A percentile compares a stretch with the other conserved stretches of the same genome.
Evolutionary conservation across 495 filamentous ascomycete genomes (phyloP).

Genomic region (Extremus antarcticus): DNA sequence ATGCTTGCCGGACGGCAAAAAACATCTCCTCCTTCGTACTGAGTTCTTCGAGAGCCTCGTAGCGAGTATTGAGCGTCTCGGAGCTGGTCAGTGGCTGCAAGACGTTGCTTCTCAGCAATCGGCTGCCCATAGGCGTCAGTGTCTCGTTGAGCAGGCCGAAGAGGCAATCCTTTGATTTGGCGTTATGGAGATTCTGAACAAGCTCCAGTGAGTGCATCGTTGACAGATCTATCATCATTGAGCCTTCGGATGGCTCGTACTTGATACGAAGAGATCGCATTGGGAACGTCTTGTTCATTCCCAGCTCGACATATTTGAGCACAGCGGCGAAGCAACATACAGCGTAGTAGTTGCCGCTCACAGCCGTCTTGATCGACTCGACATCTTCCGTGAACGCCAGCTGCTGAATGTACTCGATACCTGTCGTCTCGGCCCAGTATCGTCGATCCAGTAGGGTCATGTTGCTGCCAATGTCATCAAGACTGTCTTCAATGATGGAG

Average conservation of each 20-base stretch:
- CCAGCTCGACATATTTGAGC: constrained; percentile 69
- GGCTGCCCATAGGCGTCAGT: constrained; percentile 74
- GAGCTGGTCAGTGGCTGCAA: constrained; percentile 78
- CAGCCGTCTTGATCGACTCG: constrained; percentile 63
- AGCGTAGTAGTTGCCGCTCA: constrained; percentile 80
- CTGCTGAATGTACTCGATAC: constrained; percentile 66
- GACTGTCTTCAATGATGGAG: constrained; percentile 59
- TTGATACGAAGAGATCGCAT: constrained; percentile 72
- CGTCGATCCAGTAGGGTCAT: constrained; percentile 64
- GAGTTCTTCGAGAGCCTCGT: constrained; percentile 78
- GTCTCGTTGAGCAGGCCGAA: constrained; percentile 80
- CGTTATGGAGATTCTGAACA: constrained; percentile 71
- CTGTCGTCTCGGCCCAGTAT: constrained; percentile 77
- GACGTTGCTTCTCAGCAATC: constrained; percentile 69
- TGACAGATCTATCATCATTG: constrained; percentile 87
- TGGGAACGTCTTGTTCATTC: constrained; percentile 52
- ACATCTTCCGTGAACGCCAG: constrained; percentile 68
- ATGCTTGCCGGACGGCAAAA: constrained; percentile 54
- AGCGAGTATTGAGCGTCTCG: constrained; percentile 51
- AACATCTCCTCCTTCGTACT: constrained; percentile 81
- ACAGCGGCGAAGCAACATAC: constrained; percentile 80
- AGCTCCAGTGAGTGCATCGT: constrained; percentile 79
- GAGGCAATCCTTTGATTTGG: constrained; percentile 64
- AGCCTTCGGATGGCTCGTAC: constrained; percentile 79
- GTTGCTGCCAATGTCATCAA: constrained; percentile 39